A percentile compares a stretch with the other conserved stretches of the same genome.
Evolutionary conservation across 768 basidiomycete species (phyloP).

Genomic region (Dendrothele bispora): DNA sequence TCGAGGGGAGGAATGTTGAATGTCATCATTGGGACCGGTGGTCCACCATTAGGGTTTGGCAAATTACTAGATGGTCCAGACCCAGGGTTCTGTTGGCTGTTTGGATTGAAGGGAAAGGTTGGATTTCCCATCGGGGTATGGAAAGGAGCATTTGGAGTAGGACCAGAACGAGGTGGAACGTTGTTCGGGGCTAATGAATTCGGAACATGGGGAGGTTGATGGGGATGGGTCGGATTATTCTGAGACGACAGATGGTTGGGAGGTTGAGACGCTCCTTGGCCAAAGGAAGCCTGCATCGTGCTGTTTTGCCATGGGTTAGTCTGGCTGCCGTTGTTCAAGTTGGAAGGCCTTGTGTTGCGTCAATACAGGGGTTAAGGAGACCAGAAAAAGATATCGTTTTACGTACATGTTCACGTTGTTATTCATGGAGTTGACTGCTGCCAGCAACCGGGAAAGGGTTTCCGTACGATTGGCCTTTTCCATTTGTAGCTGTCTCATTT

Average conservation of each 20-base stretch:
- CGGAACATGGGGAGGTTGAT: not conserved
- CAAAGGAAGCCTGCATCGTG: slow-evolving; percentile 2
- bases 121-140: not conserved
- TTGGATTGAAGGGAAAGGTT: not conserved
- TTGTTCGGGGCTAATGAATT: slow-evolving; percentile 1
- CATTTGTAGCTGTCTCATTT: slow-evolving; percentile 17
- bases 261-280: not conserved
- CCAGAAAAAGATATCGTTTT: not conserved
- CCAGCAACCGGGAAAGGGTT: slow-evolving; percentile 32
- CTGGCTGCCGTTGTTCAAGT: not conserved
- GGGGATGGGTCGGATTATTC: slow-evolving; percentile 23
- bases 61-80: slow-evolving; percentile 7
- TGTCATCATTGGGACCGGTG: slow-evolving; percentile 17
- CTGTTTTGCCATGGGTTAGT: not conserved
- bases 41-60: slow-evolving; percentile 20
- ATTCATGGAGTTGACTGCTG: slow-evolving; percentile 24
- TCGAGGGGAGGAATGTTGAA: slow-evolving; percentile 41
- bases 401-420: slow-evolving; percentile 34
- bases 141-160: slow-evolving; percentile 28
- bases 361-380: not conserved
- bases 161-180: slow-evolving; percentile 36
- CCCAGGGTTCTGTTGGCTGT: slow-evolving; percentile 33
- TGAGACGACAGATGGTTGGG: not conserved
- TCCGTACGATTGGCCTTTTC: slow-evolving; percentile 40
- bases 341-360: not conserved